These are phyloP conservation scores for Platanus orientalis DNA, from an alignment of 164 flowering plant genomes.

Conservation along the genomic window DNA sequence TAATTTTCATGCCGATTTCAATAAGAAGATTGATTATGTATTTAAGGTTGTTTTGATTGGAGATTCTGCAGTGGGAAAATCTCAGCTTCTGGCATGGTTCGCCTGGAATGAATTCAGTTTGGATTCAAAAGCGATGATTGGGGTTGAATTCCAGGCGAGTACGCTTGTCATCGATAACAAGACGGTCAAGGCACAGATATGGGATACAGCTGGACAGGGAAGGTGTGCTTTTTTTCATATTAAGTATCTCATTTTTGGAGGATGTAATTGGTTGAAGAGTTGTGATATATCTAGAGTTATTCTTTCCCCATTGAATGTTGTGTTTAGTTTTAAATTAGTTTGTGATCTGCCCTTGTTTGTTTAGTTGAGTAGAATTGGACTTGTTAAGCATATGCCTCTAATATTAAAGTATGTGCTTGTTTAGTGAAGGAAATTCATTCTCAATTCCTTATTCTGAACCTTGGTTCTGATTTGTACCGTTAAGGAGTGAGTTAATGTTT, in stretches of 20 bases:
- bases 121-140: conserved; percentile 77
- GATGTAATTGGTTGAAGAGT: not conserved
- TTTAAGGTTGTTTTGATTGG: conserved; percentile 76
- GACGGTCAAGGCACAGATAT: conserved; percentile 80
- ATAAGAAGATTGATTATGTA: conserved; percentile 51
- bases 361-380: no score
- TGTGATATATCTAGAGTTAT: not conserved
- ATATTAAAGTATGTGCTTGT: no score
- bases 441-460: no score
- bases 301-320: not conserved
- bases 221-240: conserved; percentile 27
- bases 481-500: not conserved
- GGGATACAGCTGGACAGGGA: conserved; percentile 88
- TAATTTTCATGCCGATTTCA: not conserved
- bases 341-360: no score
- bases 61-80: conserved; percentile 77
- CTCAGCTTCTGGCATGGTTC: conserved; percentile 60
- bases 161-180: conserved; percentile 51
- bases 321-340: no score
- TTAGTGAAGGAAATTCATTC: no score
- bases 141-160: conserved; percentile 79
- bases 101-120: conserved; percentile 58
- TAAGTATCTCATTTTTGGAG: not conserved
- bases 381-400: no score
- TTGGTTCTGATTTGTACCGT: no score